Conservation (phyloP, 2,329 filamentous ascomycete species). For the Beauveria medogensis region DNA sequence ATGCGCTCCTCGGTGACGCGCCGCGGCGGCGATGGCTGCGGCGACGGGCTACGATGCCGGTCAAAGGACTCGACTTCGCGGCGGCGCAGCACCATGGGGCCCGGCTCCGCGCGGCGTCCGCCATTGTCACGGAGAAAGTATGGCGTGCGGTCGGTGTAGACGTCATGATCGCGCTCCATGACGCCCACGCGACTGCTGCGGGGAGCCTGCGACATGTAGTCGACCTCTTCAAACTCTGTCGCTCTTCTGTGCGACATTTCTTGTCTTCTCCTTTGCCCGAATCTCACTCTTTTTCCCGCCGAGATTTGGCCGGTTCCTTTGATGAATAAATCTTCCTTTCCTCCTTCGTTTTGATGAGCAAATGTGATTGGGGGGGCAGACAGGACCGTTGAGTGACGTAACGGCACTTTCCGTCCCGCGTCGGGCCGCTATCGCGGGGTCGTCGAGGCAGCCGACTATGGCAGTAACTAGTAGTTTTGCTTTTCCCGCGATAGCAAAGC, state of each 20-base stretch:
- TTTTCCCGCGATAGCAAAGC: not conserved
- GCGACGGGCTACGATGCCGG: conserved; percentile 35
- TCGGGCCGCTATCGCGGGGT: conserved; percentile 8
- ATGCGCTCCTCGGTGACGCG: conserved; percentile 31
- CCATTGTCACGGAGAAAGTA: conserved; percentile 43
- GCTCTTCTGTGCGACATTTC: conserved; percentile 6
- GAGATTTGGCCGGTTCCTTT: too few relatives aligned
- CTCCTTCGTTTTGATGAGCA: not conserved
- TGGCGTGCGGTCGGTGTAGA: conserved; percentile 30
- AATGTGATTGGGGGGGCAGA: not conserved
- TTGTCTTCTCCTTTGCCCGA: not conserved
- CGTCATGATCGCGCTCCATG: conserved; percentile 31
- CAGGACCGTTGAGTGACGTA: not conserved
- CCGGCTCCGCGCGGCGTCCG: conserved; percentile 37
- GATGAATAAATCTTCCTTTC: not conserved
- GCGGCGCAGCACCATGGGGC: conserved; percentile 45
- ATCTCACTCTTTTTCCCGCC: not conserved
- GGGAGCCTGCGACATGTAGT: conserved; percentile 15
- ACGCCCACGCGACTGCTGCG: conserved; percentile 14
- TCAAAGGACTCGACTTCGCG: conserved; percentile 49
- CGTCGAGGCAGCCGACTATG: not conserved
- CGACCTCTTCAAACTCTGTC: conserved; percentile 27
- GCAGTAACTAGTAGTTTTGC: not conserved
- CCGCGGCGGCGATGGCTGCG: conserved; percentile 23
- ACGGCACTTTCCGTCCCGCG: conserved; percentile 1